These are phyloP conservation scores for Plicaturopsis crispa DNA, from an alignment of 768 basidiomycete species.

Conservation along the genomic window DNA sequence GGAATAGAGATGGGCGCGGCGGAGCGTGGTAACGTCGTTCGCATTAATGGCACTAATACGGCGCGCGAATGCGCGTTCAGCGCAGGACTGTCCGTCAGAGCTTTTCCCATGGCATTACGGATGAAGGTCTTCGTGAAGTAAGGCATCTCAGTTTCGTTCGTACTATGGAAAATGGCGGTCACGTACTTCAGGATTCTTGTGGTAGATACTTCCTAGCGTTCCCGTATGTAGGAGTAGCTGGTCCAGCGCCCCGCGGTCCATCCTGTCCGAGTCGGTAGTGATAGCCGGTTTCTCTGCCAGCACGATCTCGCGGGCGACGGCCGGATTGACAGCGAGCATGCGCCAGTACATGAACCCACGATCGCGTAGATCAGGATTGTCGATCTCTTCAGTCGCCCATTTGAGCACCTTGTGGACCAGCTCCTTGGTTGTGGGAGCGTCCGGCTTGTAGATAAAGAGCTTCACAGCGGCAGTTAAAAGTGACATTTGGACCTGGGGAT, in stretches of 20 bases:
- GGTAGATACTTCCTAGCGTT: conserved; percentile 92
- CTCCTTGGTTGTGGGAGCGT: conserved; percentile 77
- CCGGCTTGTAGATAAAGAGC: conserved; percentile 85
- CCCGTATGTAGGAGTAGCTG: conserved; percentile 92
- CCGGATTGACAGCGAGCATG: conserved; percentile 86
- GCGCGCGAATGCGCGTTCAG: conserved; percentile 76
- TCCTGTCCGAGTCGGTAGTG: conserved; percentile 95
- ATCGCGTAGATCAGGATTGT: conserved; percentile 96
- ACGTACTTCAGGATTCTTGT: conserved; percentile 90
- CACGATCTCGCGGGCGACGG: conserved; percentile 84
- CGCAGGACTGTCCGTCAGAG: conserved; percentile 82
- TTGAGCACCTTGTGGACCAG: conserved; percentile 94
- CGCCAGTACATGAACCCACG: conserved; percentile 99
- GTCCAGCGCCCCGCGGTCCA: conserved; percentile 95
- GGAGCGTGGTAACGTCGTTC: conserved; percentile 35
- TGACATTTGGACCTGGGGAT: conserved; percentile 82
- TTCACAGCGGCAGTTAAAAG: conserved; percentile 93
- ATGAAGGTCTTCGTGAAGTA: conserved; percentile 70
- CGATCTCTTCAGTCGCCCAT: conserved; percentile 95
- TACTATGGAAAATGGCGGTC: not conserved
- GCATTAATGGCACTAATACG: conserved; percentile 56
- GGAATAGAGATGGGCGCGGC: conserved; percentile 5
- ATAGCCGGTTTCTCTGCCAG: conserved; percentile 92
- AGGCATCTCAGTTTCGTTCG: conserved; percentile 3
- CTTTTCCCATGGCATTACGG: conserved; percentile 77